These are phyloP conservation scores for Ustilago esculenta DNA, from an alignment of 1,284 basidiomycete genomes.

Conservation along the genomic window DNA sequence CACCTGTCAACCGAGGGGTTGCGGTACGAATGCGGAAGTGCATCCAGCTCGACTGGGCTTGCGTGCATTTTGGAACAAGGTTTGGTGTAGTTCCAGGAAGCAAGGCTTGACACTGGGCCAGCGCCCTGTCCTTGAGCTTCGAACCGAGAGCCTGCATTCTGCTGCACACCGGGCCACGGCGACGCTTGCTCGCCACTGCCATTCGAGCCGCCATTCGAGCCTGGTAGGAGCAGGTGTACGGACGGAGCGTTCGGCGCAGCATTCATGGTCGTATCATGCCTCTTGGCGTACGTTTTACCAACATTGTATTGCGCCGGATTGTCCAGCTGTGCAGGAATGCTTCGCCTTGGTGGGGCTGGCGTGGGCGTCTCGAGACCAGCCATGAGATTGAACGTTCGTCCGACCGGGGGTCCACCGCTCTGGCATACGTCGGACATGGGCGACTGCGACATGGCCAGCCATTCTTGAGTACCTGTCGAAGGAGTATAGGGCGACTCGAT, in stretches of 20 bases:
- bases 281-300: background rate
- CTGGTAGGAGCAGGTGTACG: background rate
- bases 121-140: background rate
- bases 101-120: conserved; percentile 6
- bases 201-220: background rate
- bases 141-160: background rate
- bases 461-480: conserved; percentile 21
- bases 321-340: conserved; percentile 11
- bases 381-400: conserved; percentile 38
- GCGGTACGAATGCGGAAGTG: conserved; percentile 3
- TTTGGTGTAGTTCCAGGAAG: conserved; percentile 21
- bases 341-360: conserved; percentile 16
- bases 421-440: conserved; percentile 33
- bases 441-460: conserved; percentile 35
- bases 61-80: conserved; percentile 26
- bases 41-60: background rate
- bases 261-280: too few relatives aligned
- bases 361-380: conserved; percentile 34
- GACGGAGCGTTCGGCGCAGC: background rate
- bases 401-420: conserved; percentile 16
- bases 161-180: conserved; percentile 5
- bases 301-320: background rate
- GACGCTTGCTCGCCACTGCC: conserved; percentile 4
- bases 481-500: conserved; percentile 28
- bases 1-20: conserved; percentile 13